Evolutionary conservation across 2,329 filamentous ascomycete genomes (phyloP).

Genomic region (Botryosphaeria dothidea): DNA sequence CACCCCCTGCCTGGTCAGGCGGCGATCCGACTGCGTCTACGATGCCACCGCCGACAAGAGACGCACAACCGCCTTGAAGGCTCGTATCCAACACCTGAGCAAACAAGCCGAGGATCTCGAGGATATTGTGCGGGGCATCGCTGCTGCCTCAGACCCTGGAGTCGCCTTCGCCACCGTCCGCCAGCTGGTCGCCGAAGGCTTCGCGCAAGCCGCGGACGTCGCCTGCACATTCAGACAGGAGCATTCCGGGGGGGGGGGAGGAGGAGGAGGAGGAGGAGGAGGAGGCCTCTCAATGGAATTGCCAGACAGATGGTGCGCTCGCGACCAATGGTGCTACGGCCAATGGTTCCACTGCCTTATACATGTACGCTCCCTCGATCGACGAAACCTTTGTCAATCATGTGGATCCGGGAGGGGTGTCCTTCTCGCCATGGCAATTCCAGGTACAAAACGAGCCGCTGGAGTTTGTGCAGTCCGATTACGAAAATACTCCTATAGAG

Average conservation of each 20-base stretch:
- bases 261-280: too few species aligned
- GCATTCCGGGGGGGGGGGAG: too few species aligned
- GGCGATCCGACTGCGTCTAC: conserved; percentile 21
- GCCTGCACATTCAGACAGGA: background rate
- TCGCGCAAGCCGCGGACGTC: background rate
- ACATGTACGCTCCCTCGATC: too few species aligned
- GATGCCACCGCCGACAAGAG: conserved; percentile 21
- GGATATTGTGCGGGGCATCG: conserved; percentile 2
- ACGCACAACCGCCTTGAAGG: conserved; percentile 21
- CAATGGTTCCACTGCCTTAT: too few species aligned
- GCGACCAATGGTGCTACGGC: too few species aligned
- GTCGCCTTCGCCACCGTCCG: background rate
- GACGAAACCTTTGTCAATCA: too few species aligned
- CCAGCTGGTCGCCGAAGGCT: background rate
- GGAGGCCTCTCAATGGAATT: too few species aligned
- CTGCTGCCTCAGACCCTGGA: background rate
- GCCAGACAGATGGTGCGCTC: too few species aligned
- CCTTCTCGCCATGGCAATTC: background rate
- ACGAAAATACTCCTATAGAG: background rate
- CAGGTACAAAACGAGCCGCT: background rate
- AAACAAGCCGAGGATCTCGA: conserved; percentile 8
- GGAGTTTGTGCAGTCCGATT: background rate
- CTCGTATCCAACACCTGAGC: conserved; percentile 13
- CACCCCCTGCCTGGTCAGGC: conserved; percentile 17
- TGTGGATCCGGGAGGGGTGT: background rate